Evolutionary conservation across 108 stramenopile genomes (phyloP), one percentile per base, ranked within the genome.

Genomic region (Aurantiochytrium sp.): DNA sequence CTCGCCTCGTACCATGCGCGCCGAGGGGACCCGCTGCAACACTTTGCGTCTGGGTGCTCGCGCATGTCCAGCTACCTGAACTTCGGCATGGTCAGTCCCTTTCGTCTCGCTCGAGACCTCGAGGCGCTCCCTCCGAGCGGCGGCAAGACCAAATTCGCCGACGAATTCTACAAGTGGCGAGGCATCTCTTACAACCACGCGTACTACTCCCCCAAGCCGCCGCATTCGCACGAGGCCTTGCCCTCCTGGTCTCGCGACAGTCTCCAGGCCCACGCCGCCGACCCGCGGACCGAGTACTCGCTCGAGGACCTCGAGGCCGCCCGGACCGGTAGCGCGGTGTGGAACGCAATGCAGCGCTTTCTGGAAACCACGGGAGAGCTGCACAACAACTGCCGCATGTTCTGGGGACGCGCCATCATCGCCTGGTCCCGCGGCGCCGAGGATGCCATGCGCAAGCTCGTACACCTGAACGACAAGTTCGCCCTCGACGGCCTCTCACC

Each of bases 321-420:
- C 32, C 17, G n/a, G 21, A 92, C 94, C 10, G 55, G 55, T 31
- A 90, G 92, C 69, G 54, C 50, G 54, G 90, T 81, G 30, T 95
- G 95, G 95, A 90, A 94, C 89, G 94, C 91, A 17, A 94, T 94
- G 94, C 95, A 95, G 86, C 22, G 48, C 1, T 95, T 94, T 87
- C 88, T 95, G 31, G 90, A 93, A 4, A 55, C 68, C 4, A 93
- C 94, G 3, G 95, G 95, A 17, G 94, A 95, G 88, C 69, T 95
- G 19, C 95, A 95, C 87, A 95, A 95, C 89, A 95, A 95, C 91
- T 93, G 93, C 4, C 88, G 95, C 21, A 95, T 95, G 95, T 94
- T 93, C 4, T 95, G 95, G 95, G 95, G 95, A 31, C 93, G 94
- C 68, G 91, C 93, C 27, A 86, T 94, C 39, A 91, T 94, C 5